These are phyloP conservation scores for Cetradonia linearis DNA, from an alignment of 495 filamentous ascomycete species.

Conservation along the genomic window DNA sequence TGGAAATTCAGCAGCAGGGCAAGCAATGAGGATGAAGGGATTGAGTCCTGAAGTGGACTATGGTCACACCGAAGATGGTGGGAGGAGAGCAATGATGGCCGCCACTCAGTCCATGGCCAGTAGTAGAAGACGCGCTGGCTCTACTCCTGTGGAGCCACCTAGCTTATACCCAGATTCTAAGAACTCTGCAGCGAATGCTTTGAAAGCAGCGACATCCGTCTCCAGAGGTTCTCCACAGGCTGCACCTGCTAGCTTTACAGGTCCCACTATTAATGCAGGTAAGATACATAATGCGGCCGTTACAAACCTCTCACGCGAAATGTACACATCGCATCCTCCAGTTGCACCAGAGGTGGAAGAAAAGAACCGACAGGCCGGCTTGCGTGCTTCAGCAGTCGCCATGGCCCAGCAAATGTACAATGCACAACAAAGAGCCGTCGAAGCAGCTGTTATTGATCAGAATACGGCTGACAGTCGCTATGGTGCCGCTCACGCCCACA, in stretches of 20 bases:
- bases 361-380: slow-evolving; percentile 52
- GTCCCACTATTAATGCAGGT: slow-evolving; percentile 44
- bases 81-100: slow-evolving; percentile 54
- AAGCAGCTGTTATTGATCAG: slow-evolving; percentile 30
- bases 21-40: slow-evolving; percentile 41
- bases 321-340: slow-evolving; percentile 69
- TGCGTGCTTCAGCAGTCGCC: slow-evolving; percentile 70
- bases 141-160: slow-evolving; percentile 42
- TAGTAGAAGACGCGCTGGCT: slow-evolving; percentile 54
- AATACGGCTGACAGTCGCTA: slow-evolving; percentile 27
- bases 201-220: slow-evolving; percentile 55
- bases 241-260: slow-evolving; percentile 15
- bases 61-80: slow-evolving; percentile 38
- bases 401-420: slow-evolving; percentile 84
- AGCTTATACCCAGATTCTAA: slow-evolving; percentile 47
- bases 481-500: slow-evolving; percentile 35
- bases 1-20: slow-evolving; percentile 50
- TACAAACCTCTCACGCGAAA: slow-evolving; percentile 43
- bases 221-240: slow-evolving; percentile 30
- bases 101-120: slow-evolving; percentile 61
- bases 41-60: slow-evolving; percentile 35
- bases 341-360: slow-evolving; percentile 65
- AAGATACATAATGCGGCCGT: slow-evolving; percentile 44
- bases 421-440: slow-evolving; percentile 47
- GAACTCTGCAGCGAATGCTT: slow-evolving; percentile 52